Evolutionary conservation across 192 early-diverging fungal genomes (phyloP), one percentile per base, ranked within the genome.

Genomic region (Backusella westeae): DNA sequence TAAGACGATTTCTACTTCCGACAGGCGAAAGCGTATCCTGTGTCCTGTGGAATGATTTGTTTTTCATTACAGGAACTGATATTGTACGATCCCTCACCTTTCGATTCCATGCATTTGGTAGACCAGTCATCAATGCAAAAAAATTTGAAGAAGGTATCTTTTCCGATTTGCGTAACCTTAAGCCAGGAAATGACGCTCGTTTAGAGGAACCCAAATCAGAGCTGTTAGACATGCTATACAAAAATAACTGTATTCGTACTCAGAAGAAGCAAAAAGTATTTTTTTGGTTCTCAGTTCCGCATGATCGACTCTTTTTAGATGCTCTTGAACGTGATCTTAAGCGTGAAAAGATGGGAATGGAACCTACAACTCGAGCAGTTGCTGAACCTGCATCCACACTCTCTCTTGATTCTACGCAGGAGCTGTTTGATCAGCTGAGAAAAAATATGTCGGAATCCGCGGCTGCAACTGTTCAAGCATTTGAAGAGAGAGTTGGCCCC

Each of bases 231-330:
- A 92, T 98, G 78, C 87, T 99, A 65, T 95, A 96, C 88, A 96
- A 95, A 82, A 92, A 97, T 87, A 91, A 95, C 71, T 98, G 97
- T 83, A 95, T 99, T 76, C 92, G 97, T 41, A 97, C 96, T 4
- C 97, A 98, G 81, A 99, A 98, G 89, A 98, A 98, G 86, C 98
- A 99, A 86, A 98, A 98, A 72, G 98, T 99, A n/a, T 99, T 98
- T 83, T 97, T 93, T 80, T 99, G 98, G 97, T 93, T 91, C 80
- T 93, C 95, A 21, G 98, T 99, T 21, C 93, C 92, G 14, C 97
- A 97, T 81, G 97, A 99, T 79, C 80, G 93, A 44, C 90, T 99
- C 46, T 99, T 99, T 81, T 87, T 94, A 53, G 97, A 99, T 81
- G 97, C 97, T 3, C 89, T 98, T 66, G 96, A 99, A 83, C 90